Base-by-base conservation (phyloP, 177 flowering plant species). In the Vitis hybrid region DNA sequence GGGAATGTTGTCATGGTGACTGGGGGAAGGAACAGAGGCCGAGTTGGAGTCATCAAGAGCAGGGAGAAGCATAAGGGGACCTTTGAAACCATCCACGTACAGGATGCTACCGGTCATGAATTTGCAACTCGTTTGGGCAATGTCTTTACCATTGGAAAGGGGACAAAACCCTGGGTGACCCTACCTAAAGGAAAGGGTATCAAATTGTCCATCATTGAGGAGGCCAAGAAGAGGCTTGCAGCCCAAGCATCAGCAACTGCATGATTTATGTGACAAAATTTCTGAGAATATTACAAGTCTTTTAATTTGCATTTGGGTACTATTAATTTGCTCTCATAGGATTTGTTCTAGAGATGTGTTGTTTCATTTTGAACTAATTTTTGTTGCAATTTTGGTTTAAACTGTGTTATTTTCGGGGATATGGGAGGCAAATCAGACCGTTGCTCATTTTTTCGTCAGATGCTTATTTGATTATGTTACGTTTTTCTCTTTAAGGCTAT, bases 1-100 rank as follows among this genome's bases (percentile, higher is more conserved):
- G 91, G 93, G 2, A 89, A 89, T 70, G 87, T 89, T 48, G 86
- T 89, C 62, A 83, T 89, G 93, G 93, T 89, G 56, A 89, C 91
- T 49, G 91, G 93, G n/a, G 91, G 91, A 61, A 84, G 93, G 65
- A 89, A 89, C 78, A 87, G 87, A 40, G 91, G 93, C 1, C 86
- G 91, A 56, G 89, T 89, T 62, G 93, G 93, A 21, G 76, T 86
- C 0, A 78, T 89, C 70, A 86, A 89, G 87, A 86, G 74, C 83
- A 75, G 91, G 56, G 93, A 89, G 70, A 89, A 87, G 81, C 93
- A 89, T 27, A 89, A 89, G 86, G 93, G 88, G 6, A 87, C 81
- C 75, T 87, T 89, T 75, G 93, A 89, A 74, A 89, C 90, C 12
- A 70, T 87, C 58, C 91, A 87, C 64, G 68, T 89, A 54, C 86